Percentiles rank a stretch among this genome's conserved stretches.
Conservation (phyloP, 345 rosid species). For the Anacardium occidentale region DNA sequence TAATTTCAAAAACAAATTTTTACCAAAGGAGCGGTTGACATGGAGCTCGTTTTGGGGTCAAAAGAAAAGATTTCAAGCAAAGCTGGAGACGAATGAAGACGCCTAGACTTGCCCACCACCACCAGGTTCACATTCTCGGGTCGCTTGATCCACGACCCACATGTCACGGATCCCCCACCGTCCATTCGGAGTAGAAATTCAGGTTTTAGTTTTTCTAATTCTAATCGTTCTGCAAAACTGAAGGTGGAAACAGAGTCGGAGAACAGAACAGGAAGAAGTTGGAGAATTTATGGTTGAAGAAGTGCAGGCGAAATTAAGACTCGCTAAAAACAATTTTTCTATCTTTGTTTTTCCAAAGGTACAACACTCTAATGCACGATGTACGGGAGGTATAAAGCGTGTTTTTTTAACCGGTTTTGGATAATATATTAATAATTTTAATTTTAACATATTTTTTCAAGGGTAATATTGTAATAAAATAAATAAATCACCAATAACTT, state of each 20-base stretch:
- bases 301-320: neutral
- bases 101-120: constrained; percentile 60
- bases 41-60: constrained; percentile 58
- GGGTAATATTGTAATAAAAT: neutral
- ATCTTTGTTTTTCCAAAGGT: neutral
- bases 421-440: neutral
- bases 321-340: neutral
- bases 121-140: constrained; percentile 67
- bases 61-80: constrained; percentile 76
- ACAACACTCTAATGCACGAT: neutral
- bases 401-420: too few species aligned
- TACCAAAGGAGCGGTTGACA: constrained; percentile 80
- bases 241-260: neutral
- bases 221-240: neutral
- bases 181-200: constrained; percentile 34
- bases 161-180: constrained; percentile 48
- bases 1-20: neutral
- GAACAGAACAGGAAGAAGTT: neutral
- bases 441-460: too few species aligned
- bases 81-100: constrained; percentile 47
- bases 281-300: neutral
- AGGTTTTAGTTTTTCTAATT: neutral
- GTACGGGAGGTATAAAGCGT: neutral
- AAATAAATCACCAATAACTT: too few species aligned
- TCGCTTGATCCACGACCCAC: constrained; percentile 93